These are phyloP conservation scores for Beverwykella pulmonaria DNA, from an alignment of 495 filamentous ascomycete species.

Conservation along the genomic window DNA sequence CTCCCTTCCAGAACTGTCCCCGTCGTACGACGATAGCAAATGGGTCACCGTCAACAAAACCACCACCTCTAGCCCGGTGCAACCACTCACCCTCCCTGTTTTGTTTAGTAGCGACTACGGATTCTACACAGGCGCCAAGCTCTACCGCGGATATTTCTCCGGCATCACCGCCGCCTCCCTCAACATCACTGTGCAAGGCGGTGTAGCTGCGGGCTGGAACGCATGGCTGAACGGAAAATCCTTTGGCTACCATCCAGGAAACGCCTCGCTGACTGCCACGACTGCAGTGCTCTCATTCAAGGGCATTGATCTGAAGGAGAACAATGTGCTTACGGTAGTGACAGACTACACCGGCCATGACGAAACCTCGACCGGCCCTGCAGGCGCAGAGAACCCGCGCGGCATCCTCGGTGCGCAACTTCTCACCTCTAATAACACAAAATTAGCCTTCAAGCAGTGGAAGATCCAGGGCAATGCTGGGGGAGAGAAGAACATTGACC, in stretches of 20 bases:
- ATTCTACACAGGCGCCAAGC: constrained; percentile 28
- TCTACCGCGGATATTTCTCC: constrained; percentile 31
- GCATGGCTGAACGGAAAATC: constrained; percentile 34
- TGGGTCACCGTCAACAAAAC: constrained; percentile 29
- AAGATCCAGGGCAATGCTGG: constrained; percentile 38
- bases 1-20: constrained; percentile 22
- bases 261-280: constrained; percentile 23
- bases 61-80: constrained; percentile 18
- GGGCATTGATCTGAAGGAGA: constrained; percentile 1
- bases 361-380: constrained; percentile 20
- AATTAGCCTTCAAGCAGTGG: constrained; percentile 19
- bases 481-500: constrained; percentile 27
- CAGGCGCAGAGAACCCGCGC: constrained; percentile 29
- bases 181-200: constrained; percentile 34
- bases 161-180: not conserved
- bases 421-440: not conserved
- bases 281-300: constrained; percentile 11
- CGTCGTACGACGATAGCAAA: constrained; percentile 26
- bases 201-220: constrained; percentile 25
- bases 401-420: constrained; percentile 31
- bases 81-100: constrained; percentile 28
- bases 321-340: constrained; percentile 28
- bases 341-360: constrained; percentile 34
- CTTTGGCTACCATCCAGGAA: constrained; percentile 21
- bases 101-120: constrained; percentile 33